Base-by-base conservation (phyloP, 805 yeast genomes). In the Lachancea lanzarotensis region DNA sequence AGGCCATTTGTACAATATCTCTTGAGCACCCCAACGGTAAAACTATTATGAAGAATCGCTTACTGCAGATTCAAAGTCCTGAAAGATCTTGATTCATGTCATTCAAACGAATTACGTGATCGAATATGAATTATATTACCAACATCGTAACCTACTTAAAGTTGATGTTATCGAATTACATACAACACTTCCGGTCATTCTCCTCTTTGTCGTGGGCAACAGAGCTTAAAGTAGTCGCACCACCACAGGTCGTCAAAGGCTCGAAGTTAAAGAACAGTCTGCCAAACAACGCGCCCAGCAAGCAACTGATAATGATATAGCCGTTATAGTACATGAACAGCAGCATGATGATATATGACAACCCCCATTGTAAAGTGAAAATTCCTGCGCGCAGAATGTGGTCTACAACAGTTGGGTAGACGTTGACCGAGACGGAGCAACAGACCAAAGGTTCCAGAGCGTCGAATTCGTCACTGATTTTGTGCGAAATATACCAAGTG, bases 321-420 rank as follows among this genome's bases (percentile, higher is more conserved):
- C 87, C 87, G 55, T 81, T 82, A 67, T 78, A 82, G 68, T 81
- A 81, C 88, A 82, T 82, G 68, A 81, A 81, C 53, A 82, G 65
- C 67, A 82, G 71, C 84, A 81, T 82, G 55, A 82, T 75, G 41
- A 82, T 60, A 60, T 81, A 82, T 3, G 81, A 75, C 13, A 76
- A 70, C 2, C 82, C 82, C 78, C 83, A 79, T 57, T 81, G 81
- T 22, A 78, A 55, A 1, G 79, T 73, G 59, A 74, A 81, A 30
- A 81, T 52, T 2, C 67, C 41, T 0, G 77, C 65, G 47, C 82
- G 70, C 13, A 75, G 52, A 3, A 75, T 9, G 54, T 81, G 87
- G 51, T 78, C 79, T n/a, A 65, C 40, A 1, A 73, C 48, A 11
- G 63, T 62, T 3, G 83, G 81, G 26, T 65, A 63, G 11, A 55